phyloP scores from a whole-genome alignment of 352 stramenopile genomes.

The Phytopythium delawarense region DNA sequence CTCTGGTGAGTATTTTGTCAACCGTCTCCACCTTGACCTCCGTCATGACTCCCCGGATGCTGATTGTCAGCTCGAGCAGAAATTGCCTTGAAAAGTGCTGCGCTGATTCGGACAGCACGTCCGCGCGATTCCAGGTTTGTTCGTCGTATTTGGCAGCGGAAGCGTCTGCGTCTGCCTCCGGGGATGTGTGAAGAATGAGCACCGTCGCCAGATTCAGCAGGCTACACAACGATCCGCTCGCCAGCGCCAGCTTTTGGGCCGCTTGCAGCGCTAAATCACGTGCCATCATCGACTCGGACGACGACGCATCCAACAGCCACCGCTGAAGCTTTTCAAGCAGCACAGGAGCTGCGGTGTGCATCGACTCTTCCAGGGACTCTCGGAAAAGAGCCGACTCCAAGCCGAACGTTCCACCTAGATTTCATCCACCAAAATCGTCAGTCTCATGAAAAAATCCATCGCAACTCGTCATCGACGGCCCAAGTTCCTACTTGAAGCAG shows the following conservation, averaged over 20 bases:
- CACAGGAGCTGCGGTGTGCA: constrained; percentile 46
- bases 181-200: constrained; percentile 49
- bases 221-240: constrained; percentile 76
- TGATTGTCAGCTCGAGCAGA: constrained; percentile 36
- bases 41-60: constrained; percentile 49
- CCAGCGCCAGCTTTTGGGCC: constrained; percentile 57
- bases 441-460: not conserved
- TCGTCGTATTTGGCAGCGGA: constrained; percentile 21
- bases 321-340: constrained; percentile 59
- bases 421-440: not conserved
- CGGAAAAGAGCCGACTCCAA: constrained; percentile 50
- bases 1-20: not conserved
- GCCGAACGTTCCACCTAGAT: constrained; percentile 36
- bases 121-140: constrained; percentile 50
- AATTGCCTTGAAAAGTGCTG: constrained; percentile 37
- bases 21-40: constrained; percentile 9
- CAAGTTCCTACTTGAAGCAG: constrained; percentile 17
- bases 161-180: not conserved
- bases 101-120: constrained; percentile 44
- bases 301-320: constrained; percentile 62
- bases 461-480: not conserved
- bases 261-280: constrained; percentile 60
- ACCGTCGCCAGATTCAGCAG: constrained; percentile 63
- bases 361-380: constrained; percentile 32
- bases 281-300: constrained; percentile 38